These are phyloP conservation scores for Wickerhamiella domercqiae DNA, from an alignment of 805 yeast species.

Conservation along the genomic window DNA sequence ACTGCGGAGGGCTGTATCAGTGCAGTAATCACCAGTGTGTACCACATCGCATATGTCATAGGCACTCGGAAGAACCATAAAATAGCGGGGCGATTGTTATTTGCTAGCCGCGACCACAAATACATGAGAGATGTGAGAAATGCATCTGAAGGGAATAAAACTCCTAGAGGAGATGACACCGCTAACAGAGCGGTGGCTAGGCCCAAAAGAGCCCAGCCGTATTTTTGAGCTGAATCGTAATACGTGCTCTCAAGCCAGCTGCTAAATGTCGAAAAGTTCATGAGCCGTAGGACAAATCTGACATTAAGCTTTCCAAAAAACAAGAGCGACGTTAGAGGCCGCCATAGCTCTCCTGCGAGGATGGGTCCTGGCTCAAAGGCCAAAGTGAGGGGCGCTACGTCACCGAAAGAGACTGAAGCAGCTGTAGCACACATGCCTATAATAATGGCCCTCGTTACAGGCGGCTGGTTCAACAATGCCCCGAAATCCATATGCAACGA, in stretches of 20 bases:
- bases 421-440: background rate
- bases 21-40: background rate
- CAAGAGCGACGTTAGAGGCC: slow-evolving; percentile 1
- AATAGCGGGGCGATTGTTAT: background rate
- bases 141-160: background rate
- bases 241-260: background rate
- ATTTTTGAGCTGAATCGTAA: background rate
- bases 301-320: background rate
- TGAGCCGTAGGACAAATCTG: background rate
- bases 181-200: background rate
- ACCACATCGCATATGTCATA: background rate
- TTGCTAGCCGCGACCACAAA: background rate
- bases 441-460: background rate
- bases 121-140: background rate
- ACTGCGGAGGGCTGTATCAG: background rate
- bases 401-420: background rate
- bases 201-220: background rate
- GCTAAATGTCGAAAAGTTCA: background rate
- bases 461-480: slow-evolving; percentile 1
- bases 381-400: background rate
- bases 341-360: slow-evolving; percentile 1
- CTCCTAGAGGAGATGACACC: background rate
- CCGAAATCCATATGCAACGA: slow-evolving; percentile 1
- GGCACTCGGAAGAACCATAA: background rate
- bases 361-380: background rate